Evolutionary conservation across 768 basidiomycete species (phyloP), one percentile per base, ranked within the genome.

Genomic region (Boletus barrowsii): DNA sequence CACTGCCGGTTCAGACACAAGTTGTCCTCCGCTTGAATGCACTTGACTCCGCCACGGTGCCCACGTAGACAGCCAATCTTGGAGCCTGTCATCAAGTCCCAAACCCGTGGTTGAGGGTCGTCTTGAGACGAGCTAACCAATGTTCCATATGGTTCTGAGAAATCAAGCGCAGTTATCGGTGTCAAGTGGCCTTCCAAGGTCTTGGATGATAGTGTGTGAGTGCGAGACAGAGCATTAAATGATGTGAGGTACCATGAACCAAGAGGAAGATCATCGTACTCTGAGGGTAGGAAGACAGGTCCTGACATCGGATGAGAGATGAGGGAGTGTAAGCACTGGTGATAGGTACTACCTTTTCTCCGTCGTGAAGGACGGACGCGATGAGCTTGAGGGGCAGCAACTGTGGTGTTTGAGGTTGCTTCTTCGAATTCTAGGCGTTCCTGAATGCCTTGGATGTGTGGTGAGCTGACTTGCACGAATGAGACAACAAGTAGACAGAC

Each of bases 121-220:
- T 92, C 89, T 56, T 83, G 84, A 1, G 92, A 88, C 1, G 93
- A 87, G 47, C 84, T 90, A 55, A 98, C 93, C 35, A 98, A 83
- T 10, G 86, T 89, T 15, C 94, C 96, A 63, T 99, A 99, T 6
- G 97, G 97, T 66, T 98, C 96, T 10, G 91, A 92, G 64, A 98
- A 92, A 72, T 99, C 97, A 18, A 99, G 80, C 1, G 93, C 86
- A 0, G 87, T 85, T 60, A 99, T 86, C 0, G 91, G 88, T 1
- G 85, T 84, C 1, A 82, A 77, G 62, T 98, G 96, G 45, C 83
- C 83, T 40, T 86, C 79, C 32, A 98, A 77, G 4, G 93, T 91
- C 92, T 95, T 68, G 49, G 32, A n/a, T 48, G 41, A 55, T 62
- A 10, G 63, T 54, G 29, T 51, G 58, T 29, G 20, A 29, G 26